Base-by-base conservation (phyloP, 164 flowering plant species). In the Litsea cubeba region DNA sequence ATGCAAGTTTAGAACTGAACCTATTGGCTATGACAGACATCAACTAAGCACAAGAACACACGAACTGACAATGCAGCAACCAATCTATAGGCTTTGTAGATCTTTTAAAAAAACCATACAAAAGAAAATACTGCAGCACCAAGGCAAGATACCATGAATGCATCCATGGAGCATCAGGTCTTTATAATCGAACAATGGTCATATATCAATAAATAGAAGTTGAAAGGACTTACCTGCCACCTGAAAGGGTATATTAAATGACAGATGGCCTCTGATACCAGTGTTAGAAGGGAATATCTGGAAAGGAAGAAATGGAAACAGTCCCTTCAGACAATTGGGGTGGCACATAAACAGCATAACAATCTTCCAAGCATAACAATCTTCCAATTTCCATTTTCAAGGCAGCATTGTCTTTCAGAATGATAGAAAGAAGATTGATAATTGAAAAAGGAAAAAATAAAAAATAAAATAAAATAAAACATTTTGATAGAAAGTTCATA, bases 211-310 rank as follows among this genome's bases (percentile, higher is more conserved):
- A 54, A 54, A 12, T 18, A 2, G n/a, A 40, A 35, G n/a, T 32
- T 7, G 32, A 35, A 78, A 71, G 67, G 73, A 58, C 78, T 75
- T 75, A 95, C 99, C 98, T 93, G 98, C 98, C 99, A 95, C 67
- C 97, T 82, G 77, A 95, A 94, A 77, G 99, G 99, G 85, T 91
- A 93, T 50, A 95, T 88, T 72, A 93, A 87, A 87, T 93, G 97
- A 80, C 97, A 93, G 71, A 95, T 90, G 78, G 97, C 98, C 83
- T 95, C 99, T n/a, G 98, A 95, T 69, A 87, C 97, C 73, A 95
- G 87, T 20, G 98, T 93, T 73, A 93, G 67, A 72, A 95, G 87
- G 63, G 99, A 91, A 82, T 93, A 93, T 87, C 99, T 95, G 91
- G 80, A 71, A 18, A 22, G 50, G 73, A 23, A 69, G 57, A 40